Evolutionary conservation across 1,284 basidiomycete species (phyloP), one percentile per base, ranked within the genome.

Genomic region (Pyrrhoderma noxium): DNA sequence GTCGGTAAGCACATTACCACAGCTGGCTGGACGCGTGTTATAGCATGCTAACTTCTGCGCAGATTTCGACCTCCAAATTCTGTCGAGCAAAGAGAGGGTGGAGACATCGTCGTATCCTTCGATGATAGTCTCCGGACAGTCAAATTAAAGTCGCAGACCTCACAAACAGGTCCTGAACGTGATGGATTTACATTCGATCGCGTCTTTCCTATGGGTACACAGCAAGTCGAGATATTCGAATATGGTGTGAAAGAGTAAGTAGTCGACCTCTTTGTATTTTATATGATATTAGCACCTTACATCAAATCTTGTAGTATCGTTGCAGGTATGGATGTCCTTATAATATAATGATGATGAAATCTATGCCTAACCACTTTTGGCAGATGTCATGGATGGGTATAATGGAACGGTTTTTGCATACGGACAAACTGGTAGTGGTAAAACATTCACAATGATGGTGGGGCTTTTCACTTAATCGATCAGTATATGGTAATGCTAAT

Each of bases 371-470:
- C 38, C 19, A 13, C 25, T 9, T 39, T 34, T 8, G 9, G 35
- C 13, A 95, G 95, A 99, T 79, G 96, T 99, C 49, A 81, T 99
- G 66, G 89, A 94, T 69, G 96, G 96, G 13, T 99, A 99, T 75
- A 99, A 99, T 62, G 95, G 95, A 47, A 97, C 94, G 0, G 83
- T 97, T 35, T 99, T 99, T 67, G 96, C 96, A 43, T 99, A 99
- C 67, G 96, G 96, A 54, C 96, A 99, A 70, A 99, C 97, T 19
- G 96, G 96, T 62, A 92, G 90, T 65, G 93, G 93, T 65, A 94
- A 94, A 75, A 94, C 91, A 5, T 95, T 93, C 67, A 93, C 93
- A 8, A 96, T 96, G 93, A 96, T 96, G 93, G 92, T 85, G 60
- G 5, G 8, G 16, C 38, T 40, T n/a, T n/a, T 8, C n/a, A n/a